These are phyloP conservation scores for Neurospora discreta DNA, from an alignment of 495 filamentous ascomycete species.

Conservation along the genomic window DNA sequence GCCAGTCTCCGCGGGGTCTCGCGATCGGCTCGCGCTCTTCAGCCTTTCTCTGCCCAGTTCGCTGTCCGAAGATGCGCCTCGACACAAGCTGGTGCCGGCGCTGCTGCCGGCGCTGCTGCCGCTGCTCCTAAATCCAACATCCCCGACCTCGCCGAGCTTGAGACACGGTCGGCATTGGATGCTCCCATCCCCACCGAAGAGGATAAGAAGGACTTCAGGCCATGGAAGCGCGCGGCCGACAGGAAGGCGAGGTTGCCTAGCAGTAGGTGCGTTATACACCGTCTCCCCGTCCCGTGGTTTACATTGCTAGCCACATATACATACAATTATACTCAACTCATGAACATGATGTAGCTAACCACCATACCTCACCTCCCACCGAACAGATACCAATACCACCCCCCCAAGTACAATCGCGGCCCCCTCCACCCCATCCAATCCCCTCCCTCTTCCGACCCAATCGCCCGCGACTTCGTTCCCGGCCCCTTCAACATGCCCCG, in stretches of 20 bases:
- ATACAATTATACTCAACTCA: no score
- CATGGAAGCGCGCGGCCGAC: slow-evolving; percentile 32
- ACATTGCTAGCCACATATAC: no score
- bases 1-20: slow-evolving; percentile 24
- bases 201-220: slow-evolving; percentile 24
- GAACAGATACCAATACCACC: slow-evolving; percentile 76
- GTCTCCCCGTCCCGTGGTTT: neutral
- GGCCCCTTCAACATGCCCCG: slow-evolving; percentile 87
- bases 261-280: slow-evolving; percentile 19
- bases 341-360: no score
- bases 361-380: neutral
- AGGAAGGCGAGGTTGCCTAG: slow-evolving; percentile 28
- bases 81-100: slow-evolving; percentile 15
- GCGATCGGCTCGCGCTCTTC: slow-evolving; percentile 17
- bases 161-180: slow-evolving; percentile 24
- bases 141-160: slow-evolving; percentile 25
- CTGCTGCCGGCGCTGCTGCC: neutral
- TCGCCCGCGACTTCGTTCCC: slow-evolving; percentile 80
- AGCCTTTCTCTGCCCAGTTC: slow-evolving; percentile 11
- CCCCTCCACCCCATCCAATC: slow-evolving; percentile 86
- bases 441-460: slow-evolving; percentile 69
- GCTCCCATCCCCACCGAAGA: slow-evolving; percentile 21
- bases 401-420: slow-evolving; percentile 88
- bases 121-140: neutral
- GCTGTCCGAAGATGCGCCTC: slow-evolving; percentile 26